Conservation (phyloP, 257 asterid genomes). For the Avicennia marina region DNA sequence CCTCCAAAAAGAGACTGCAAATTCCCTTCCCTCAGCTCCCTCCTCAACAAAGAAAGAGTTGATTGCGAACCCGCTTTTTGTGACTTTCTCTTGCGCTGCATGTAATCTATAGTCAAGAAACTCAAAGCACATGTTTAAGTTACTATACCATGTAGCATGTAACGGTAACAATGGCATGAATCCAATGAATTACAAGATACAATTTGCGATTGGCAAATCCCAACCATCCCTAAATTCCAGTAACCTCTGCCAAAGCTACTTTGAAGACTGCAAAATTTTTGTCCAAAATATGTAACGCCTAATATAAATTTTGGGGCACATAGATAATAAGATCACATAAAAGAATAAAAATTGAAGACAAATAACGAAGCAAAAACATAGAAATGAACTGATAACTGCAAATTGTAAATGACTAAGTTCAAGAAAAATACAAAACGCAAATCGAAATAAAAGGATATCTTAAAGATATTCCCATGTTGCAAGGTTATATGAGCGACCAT, state of each 20-base stretch:
- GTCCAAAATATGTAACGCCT: background rate
- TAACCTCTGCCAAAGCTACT: too few relatives aligned
- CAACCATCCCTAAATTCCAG: background rate
- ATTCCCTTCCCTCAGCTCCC: conserved; percentile 92
- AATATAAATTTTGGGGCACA: background rate
- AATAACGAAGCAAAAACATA: background rate
- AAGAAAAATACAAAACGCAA: background rate
- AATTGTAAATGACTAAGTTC: background rate
- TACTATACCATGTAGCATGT: background rate
- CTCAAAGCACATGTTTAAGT: conserved; percentile 14
- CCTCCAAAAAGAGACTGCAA: conserved; percentile 87
- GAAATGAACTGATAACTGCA: background rate
- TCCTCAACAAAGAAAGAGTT: conserved; percentile 79
- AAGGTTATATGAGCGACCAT: conserved; percentile 93
- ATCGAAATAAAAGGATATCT: conserved; percentile 61
- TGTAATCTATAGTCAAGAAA: conserved; percentile 75
- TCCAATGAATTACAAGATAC: background rate
- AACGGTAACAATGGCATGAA: background rate
- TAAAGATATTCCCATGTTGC: conserved; percentile 83
- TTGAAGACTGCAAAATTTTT: background rate
- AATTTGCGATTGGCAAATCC: background rate
- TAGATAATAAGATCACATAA: conserved; percentile 3
- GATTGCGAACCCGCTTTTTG: conserved; percentile 74
- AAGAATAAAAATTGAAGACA: background rate
- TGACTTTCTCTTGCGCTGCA: conserved; percentile 94